Evolutionary conservation across 1,284 basidiomycete species (phyloP), one percentile per base, ranked within the genome.

Genomic region (Ustilago shanxiensis): DNA sequence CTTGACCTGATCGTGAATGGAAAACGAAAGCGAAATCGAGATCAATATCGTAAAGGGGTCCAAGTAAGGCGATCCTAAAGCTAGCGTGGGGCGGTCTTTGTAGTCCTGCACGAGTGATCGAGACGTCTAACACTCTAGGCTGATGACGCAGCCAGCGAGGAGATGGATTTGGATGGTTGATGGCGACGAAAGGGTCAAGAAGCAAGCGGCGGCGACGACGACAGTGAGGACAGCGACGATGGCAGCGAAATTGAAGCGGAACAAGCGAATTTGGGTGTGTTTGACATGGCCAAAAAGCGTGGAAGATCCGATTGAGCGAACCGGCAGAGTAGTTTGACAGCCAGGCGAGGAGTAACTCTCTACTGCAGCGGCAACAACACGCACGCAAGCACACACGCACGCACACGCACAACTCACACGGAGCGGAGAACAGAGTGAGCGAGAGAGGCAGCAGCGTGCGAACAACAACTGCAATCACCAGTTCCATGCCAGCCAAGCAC

Each of bases 401-500:
- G n/a, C n/a, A n/a, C n/a, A n/a, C n/a, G n/a, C n/a, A n/a, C n/a
- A n/a, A n/a, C n/a, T n/a, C n/a, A n/a, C n/a, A n/a, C n/a, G n/a
- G n/a, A n/a, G n/a, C n/a, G n/a, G n/a, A n/a, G n/a, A n/a, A n/a
- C n/a, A n/a, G 44, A 22, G 6, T 16, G 24, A 49, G 26, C 10
- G 9, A 24, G 41, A 24, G 41, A 44, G 41, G 37, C 37, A n/a
- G 41, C 37, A 41, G 37, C 37, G 37, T 41, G 37, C 10, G 37
- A 41, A 3, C 13, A 22, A 44, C 41, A 37, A 14, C 33, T 35
- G 16, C 10, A 9, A 35, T 39, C 14, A 18, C 14, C 18, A 44
- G 11, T 52, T 37, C 6, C 54, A 29, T 56, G 54, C 54, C 54
- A 56, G 54, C 54, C 54, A 56, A 39, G 54, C 54, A 56, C 2